Base-by-base conservation (phyloP, 345 rosid genomes). In the Reutealis trisperma region DNA sequence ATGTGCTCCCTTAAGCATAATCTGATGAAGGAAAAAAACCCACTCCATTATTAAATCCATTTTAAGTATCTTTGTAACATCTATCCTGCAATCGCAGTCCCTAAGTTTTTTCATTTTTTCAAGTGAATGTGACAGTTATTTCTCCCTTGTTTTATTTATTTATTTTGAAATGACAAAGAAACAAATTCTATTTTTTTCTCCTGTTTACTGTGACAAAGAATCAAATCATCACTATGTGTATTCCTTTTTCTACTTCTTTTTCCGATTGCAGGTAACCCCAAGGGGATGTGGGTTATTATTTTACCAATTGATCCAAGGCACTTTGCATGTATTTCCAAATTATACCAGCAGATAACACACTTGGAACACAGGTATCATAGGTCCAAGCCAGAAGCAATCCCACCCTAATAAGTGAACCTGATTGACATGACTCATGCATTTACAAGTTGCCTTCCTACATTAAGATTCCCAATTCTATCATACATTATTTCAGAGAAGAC, bases 1-100 rank as follows among this genome's bases (percentile, higher is more conserved):
- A 76, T 84, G 78, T 67, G 97, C 99, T 74, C 99, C 99, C 84
- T 88, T 90, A 63, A 93, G 96, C 79, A 95, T 84, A 86, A 95
- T 95, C 98, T 95, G 89, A 80, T 19, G 41, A 79, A 74, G 74
- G 42, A 78, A 67, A 73, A 45, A 2, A 25, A 16, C 25, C 10
- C 0, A 47, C 11, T 47, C 51, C 11, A 27, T 72, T 37, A 14
- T 66, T 34, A 63, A 73, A 62, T n/a, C 72, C 81, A 80, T 76
- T 77, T 72, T 54, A 65, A 55, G 60, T 55, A 30, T 45, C 45
- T 49, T 37, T 9, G 71, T 62, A 71, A 61, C 14, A 71, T 44
- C 19, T 51, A 60, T 51, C 55, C 55, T 51, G 15, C 21, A 54
- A 54, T 54, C 19, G 59, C 59, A 54, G 59, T 54, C 59, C n/a